Percentiles rank a stretch among this genome's conserved stretches.
phyloP scores from a whole-genome alignment of 2,329 filamentous ascomycete species.

The Ascochyta viciae-villosae region DNA sequence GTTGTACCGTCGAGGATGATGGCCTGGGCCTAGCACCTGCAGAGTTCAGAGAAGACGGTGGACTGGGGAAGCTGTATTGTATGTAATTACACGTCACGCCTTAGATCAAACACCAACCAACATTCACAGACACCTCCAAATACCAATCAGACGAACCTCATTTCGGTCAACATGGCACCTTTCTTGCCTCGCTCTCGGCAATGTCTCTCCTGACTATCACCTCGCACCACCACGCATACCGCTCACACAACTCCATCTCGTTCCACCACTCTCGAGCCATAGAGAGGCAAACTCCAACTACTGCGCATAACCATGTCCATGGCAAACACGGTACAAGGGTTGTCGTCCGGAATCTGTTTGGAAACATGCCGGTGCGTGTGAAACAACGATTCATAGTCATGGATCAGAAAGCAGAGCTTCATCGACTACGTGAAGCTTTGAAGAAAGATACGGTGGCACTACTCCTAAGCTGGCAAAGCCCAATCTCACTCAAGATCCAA shows the following conservation, averaged over 20 bases:
- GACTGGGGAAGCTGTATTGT: conserved; percentile 78
- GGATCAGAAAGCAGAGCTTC: conserved; percentile 60
- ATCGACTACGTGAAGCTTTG: conserved; percentile 71
- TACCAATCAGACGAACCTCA: conserved; percentile 51
- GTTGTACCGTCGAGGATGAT: conserved; percentile 83
- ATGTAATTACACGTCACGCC: conserved; percentile 27
- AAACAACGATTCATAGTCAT: conserved; percentile 72
- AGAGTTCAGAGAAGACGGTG: conserved; percentile 76
- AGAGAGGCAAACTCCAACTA: conserved; percentile 68
- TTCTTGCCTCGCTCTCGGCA: conserved; percentile 77
- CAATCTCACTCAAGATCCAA: conserved; percentile 65
- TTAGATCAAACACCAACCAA: conserved; percentile 5
- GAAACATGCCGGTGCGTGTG: conserved; percentile 87
- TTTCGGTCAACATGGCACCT: conserved; percentile 75
- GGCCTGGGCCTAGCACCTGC: conserved; percentile 75
- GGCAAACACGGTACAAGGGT: conserved; percentile 76
- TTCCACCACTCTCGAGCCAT: conserved; percentile 75
- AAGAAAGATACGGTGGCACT: conserved; percentile 66
- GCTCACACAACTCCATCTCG: conserved; percentile 69
- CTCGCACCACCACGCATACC: conserved; percentile 70
- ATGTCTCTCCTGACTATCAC: conserved; percentile 79
- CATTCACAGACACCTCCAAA: conserved; percentile 77
- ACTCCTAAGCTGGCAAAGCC: conserved; percentile 71
- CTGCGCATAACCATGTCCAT: conserved; percentile 61
- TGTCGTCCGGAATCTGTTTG: conserved; percentile 81